Evolutionary conservation across 139 green algal genomes (phyloP), one percentile per base, ranked within the genome.

Genomic region (Tetradesmus obliquus): DNA sequence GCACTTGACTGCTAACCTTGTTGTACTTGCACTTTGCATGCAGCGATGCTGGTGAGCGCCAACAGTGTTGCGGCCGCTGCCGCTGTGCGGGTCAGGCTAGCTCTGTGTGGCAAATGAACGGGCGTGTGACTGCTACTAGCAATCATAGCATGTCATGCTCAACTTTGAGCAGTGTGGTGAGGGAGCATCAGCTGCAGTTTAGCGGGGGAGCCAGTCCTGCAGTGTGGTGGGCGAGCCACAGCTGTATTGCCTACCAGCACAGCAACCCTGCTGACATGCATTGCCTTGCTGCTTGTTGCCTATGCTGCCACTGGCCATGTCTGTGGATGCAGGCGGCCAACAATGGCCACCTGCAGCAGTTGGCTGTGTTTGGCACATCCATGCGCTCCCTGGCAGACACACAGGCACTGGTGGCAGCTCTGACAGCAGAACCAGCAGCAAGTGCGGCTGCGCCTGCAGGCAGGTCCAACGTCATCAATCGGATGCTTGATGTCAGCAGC

Each of bases 331-430:
- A 90, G 86, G 71, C 45, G 5, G 69, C 69, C 19, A 90, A 90
- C 86, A 53, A 62, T 5, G 22, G 85, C 22, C 3, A 54, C 7
- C 55, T 90, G 69, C 86, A 90, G 71, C 86, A 72, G 13, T 53
- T 90, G 74, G 71, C 86, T 3, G 84, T 90, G n/a, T 54, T 90
- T 55, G 86, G 86, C 8, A 90, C 71, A 71, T 81, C 55, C 71
- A 90, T 90, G 86, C 15, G 86, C 20, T 90, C 86, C 8, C 53
- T 90, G 55, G 9, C 71, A 54, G 71, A 83, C 54, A 84, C 86
- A 69, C 86, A 90, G 53, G 69, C 19, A 15, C 19, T 90, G 53
- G 45, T 84, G 2, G 8, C n/a, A 8, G 53, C 69, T 15, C 86
- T 90, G 3, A 54, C 22, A 51, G 8, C 84, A 32, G n/a, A 79